Evolutionary conservation across 805 yeast genomes (phyloP), one percentile per base, ranked within the genome.

Genomic region (Yarrowia alimentaria): DNA sequence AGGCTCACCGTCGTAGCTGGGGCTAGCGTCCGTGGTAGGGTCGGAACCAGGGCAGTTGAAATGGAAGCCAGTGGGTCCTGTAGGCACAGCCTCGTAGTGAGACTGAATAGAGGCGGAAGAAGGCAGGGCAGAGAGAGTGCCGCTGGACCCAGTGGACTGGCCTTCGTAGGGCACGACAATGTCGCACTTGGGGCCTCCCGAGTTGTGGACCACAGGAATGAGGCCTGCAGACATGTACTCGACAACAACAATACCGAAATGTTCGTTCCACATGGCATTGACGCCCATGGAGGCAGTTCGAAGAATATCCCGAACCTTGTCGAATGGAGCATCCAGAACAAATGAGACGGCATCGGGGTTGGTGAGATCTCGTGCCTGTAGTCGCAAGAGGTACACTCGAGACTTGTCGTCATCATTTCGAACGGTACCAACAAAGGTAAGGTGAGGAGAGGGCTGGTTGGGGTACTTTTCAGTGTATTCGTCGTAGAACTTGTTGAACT

Each of bases 181-280:
- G 65, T 93, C 99, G 52, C 81, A 69, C 32, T 78, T 73, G 8
- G 99, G 99, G 1, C 99, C 99, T 0, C 96, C 99, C 49, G 95
- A 84, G 4, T 94, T 94, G 67, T 94, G 98, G 3, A 81, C 93
- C 2, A 93, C 69, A 1, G 99, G 97, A 13, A 93, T 78, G 20
- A 84, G 74, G 0, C 97, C 98, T 51, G 85, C 77, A 1, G 91
- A 82, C 69, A 85, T 72, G 63, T 89, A 87, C 66, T 93, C 99
- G 6, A 93, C 99, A 5, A 93, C 91, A 1, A 96, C 91, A 60
- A 93, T 93, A 14, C 99, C 99, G 65, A 93, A 93, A 69, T 93
- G 99, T 70, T 93, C 99, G 67, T 93, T 93, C 99, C 99, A 93
- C 99, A 93, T 93, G 22, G 95, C 89, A 61, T 93, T 91, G 30